Conservation (phyloP, 2,329 filamentous ascomycete species). For the Neofusicoccum kwambonambiense region DNA sequence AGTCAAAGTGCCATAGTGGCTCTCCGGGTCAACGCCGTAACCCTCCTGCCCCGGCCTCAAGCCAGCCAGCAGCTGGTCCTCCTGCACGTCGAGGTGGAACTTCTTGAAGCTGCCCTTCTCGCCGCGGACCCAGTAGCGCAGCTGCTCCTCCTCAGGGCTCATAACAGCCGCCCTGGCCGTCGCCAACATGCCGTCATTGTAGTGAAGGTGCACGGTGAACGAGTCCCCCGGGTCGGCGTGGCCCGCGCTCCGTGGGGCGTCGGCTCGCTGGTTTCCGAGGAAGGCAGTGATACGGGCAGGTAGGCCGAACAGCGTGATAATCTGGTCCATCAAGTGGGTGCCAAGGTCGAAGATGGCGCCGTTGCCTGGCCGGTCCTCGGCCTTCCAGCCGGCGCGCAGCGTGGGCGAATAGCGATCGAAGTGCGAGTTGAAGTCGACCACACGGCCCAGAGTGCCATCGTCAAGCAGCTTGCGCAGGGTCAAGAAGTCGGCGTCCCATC, state of each 20-base stretch:
- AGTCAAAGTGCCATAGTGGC: slow-evolving; percentile 58
- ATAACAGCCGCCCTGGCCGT: slow-evolving; percentile 69
- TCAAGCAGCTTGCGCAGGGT: slow-evolving; percentile 64
- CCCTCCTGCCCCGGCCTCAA: slow-evolving; percentile 58
- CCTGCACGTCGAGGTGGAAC: slow-evolving; percentile 68
- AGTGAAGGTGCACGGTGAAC: slow-evolving; percentile 65
- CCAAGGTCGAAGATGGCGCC: slow-evolving; percentile 73
- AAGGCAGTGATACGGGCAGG: slow-evolving; percentile 67
- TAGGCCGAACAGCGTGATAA: slow-evolving; percentile 66
- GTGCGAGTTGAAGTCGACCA: slow-evolving; percentile 76
- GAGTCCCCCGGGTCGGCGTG: slow-evolving; percentile 54
- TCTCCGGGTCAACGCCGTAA: slow-evolving; percentile 64
- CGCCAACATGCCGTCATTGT: slow-evolving; percentile 60
- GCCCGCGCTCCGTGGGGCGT: slow-evolving; percentile 24
- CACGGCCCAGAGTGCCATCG: slow-evolving; percentile 62
- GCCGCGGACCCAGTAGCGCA: slow-evolving; percentile 75
- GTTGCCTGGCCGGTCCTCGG: slow-evolving; percentile 61
- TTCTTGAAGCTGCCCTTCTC: slow-evolving; percentile 75
- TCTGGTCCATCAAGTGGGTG: slow-evolving; percentile 74
- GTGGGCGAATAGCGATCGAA: slow-evolving; percentile 72
- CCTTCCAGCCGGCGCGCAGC: slow-evolving; percentile 61
- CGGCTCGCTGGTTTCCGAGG: slow-evolving; percentile 64
- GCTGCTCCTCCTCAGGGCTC: slow-evolving; percentile 66
- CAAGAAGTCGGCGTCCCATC: slow-evolving; percentile 76
- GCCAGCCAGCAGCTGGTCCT: slow-evolving; percentile 69